Base-by-base conservation (phyloP, 2,329 filamentous ascomycete species). In the Penicillium sp. region DNA sequence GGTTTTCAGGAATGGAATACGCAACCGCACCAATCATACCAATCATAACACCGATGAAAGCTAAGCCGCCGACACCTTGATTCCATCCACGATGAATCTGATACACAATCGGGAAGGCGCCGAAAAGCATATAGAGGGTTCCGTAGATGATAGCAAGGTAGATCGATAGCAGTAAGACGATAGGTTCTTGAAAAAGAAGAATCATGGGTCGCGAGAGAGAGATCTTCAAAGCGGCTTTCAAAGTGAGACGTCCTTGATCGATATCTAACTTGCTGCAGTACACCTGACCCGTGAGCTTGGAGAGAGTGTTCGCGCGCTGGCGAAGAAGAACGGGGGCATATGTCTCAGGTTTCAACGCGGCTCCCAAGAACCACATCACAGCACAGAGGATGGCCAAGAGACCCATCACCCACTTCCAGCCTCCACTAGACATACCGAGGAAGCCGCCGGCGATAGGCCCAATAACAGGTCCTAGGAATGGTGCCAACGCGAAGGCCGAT, bases 361-460 rank as follows among this genome's bases (percentile, higher is more conserved):
- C 52, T 22, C 70, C 70, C 3, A 67, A 20, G 24, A 75, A 66
- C 72, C 83, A 87, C 48, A 88, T 78, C 11, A 79, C 72, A 10
- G 84, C 85, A 2, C 83, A 85, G 68, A 89, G 86, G 57, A 85
- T 83, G 49, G 82, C 79, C 66, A 85, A 79, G 47, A 89, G 72
- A 1, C 84, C 85, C 69, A 83, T 78, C 22, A 89, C 82, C 88
- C 87, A 89, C 64, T 85, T 78, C 88, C 88, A 89, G 16, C 86
- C 49, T 18, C 49, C 86, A 14, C 79, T 81, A 2, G 80, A 77
- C 69, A 85, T 79, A 10, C 85, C 84, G 1, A 89, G 74, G 69
- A 89, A 90, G 2, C 86, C 86, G 59, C 85, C 85, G 7, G 82
- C 81, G 44, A 89, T 85, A 1, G 88, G 88, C 0, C 87, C 85